Evolutionary conservation across 1,139 yeast genomes (phyloP).

Genomic region (Blastobotrys serpentis): DNA sequence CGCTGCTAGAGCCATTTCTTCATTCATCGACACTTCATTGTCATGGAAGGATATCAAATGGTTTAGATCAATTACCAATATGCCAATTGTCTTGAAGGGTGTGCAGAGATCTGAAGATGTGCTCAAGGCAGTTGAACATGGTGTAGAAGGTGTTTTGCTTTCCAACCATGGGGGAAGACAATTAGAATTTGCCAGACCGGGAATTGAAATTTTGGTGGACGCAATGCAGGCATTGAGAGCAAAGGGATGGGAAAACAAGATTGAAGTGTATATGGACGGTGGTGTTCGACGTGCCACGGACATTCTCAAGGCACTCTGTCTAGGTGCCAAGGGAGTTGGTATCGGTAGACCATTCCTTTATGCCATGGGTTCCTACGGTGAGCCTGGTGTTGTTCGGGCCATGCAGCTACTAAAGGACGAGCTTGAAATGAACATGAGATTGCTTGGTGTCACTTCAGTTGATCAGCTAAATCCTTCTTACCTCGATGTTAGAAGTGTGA

Average conservation of each 20-base stretch:
- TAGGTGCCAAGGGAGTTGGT: slow-evolving; percentile 79
- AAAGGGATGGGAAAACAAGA: slow-evolving; percentile 49
- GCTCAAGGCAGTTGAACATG: slow-evolving; percentile 57
- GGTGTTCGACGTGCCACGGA: slow-evolving; percentile 77
- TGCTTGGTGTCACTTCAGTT: slow-evolving; percentile 71
- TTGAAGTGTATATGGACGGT: slow-evolving; percentile 70
- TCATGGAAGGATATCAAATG: slow-evolving; percentile 64
- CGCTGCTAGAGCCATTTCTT: slow-evolving; percentile 81
- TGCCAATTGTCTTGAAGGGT: slow-evolving; percentile 70
- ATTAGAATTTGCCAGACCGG: slow-evolving; percentile 66
- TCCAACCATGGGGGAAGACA: slow-evolving; percentile 84
- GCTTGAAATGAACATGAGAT: slow-evolving; percentile 81
- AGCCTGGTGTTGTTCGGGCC: slow-evolving; percentile 74
- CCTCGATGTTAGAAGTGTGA: slow-evolving; percentile 47
- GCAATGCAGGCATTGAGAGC: slow-evolving; percentile 54
- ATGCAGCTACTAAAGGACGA: slow-evolving; percentile 79
- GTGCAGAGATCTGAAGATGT: slow-evolving; percentile 70
- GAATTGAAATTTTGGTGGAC: slow-evolving; percentile 67
- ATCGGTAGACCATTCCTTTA: slow-evolving; percentile 74
- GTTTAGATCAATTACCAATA: slow-evolving; percentile 54
- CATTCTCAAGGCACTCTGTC: slow-evolving; percentile 65
- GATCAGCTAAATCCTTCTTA: slow-evolving; percentile 58
- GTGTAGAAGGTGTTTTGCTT: slow-evolving; percentile 63
- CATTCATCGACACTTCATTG: slow-evolving; percentile 80
- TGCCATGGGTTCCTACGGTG: slow-evolving; percentile 76